Percentiles rank a stretch among this genome's conserved stretches.
Conservation (phyloP, 2,329 filamentous ascomycete species). For the Penicillium sp. region DNA sequence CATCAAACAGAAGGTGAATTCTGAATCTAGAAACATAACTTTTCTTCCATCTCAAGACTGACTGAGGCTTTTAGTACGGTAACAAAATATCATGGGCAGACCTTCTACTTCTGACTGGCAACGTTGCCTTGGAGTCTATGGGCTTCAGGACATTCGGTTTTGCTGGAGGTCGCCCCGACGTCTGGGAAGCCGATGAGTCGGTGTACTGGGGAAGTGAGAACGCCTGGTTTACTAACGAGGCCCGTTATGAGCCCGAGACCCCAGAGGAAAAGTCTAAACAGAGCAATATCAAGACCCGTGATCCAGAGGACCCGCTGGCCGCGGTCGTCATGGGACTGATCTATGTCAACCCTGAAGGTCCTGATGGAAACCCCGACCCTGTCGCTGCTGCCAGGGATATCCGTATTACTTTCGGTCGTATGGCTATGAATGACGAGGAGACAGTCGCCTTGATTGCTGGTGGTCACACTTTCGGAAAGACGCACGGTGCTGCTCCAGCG, state of each 20-base stretch:
- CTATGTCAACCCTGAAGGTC: constrained; percentile 79
- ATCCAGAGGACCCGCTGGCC: constrained; percentile 67
- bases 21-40: too few species aligned
- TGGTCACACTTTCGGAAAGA: constrained; percentile 78
- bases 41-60: neutral
- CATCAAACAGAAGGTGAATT: constrained; percentile 67
- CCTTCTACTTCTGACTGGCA: constrained; percentile 68
- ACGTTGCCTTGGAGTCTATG: constrained; percentile 75
- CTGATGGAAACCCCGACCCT: constrained; percentile 69
- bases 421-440: constrained; percentile 83
- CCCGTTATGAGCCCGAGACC: constrained; percentile 60
- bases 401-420: constrained; percentile 70
- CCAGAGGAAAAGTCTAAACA: constrained; percentile 43
- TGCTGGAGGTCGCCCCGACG: constrained; percentile 68
- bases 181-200: constrained; percentile 72
- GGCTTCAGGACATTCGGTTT: constrained; percentile 73
- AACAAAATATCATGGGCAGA: constrained; percentile 81
- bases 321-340: constrained; percentile 75
- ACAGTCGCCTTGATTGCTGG: constrained; percentile 76
- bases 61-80: constrained; percentile 54
- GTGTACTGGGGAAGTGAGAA: constrained; percentile 75
- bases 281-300: constrained; percentile 56
- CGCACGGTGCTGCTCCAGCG: constrained; percentile 67
- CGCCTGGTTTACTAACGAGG: constrained; percentile 66
- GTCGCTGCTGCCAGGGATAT: constrained; percentile 69